A percentile compares a stretch with the other conserved stretches of the same genome.
phyloP scores from a whole-genome alignment of 2,329 filamentous ascomycete species.

The Hypoxylon sp. region DNA sequence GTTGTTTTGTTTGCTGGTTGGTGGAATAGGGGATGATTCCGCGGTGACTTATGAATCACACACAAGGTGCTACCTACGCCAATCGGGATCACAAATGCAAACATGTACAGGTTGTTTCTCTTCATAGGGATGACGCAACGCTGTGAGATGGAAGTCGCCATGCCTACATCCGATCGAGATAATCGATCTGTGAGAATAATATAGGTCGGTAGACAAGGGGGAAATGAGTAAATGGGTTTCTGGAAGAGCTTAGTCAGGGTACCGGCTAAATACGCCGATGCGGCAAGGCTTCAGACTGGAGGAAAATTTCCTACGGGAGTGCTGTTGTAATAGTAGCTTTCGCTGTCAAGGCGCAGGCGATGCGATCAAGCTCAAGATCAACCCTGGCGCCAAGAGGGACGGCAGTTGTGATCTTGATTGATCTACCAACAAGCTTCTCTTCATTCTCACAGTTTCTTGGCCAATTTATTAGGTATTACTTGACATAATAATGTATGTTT shows the following conservation, averaged over 20 bases:
- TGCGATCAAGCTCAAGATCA: too few species aligned
- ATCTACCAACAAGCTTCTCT: constrained; percentile 10
- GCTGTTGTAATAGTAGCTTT: too few species aligned
- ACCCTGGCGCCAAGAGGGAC: constrained; percentile 12
- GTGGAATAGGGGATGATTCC: neutral
- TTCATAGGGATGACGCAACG: constrained; percentile 28
- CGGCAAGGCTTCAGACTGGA: constrained; percentile 3
- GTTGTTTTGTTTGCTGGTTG: constrained; percentile 28
- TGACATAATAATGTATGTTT: too few species aligned
- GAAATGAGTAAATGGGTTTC: too few species aligned
- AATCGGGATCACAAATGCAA: constrained; percentile 16
- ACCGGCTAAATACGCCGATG: constrained; percentile 23
- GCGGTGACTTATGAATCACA: constrained; percentile 2
- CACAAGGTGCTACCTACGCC: constrained; percentile 5
- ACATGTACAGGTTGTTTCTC: constrained; percentile 9
- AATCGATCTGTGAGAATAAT: constrained; percentile 12
- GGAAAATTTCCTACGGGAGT: constrained; percentile 1
- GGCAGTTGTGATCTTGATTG: constrained; percentile 17
- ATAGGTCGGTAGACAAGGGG: too few species aligned
- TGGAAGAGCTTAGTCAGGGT: neutral
- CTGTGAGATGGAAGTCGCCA: constrained; percentile 33
- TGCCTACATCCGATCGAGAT: constrained; percentile 20
- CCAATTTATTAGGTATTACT: neutral
- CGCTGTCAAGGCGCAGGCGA: too few species aligned
- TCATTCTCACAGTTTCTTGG: neutral